Evolutionary conservation across 495 filamentous ascomycete genomes (phyloP), one percentile per base, ranked within the genome.

Genomic region (Talaromyces ruber): DNA sequence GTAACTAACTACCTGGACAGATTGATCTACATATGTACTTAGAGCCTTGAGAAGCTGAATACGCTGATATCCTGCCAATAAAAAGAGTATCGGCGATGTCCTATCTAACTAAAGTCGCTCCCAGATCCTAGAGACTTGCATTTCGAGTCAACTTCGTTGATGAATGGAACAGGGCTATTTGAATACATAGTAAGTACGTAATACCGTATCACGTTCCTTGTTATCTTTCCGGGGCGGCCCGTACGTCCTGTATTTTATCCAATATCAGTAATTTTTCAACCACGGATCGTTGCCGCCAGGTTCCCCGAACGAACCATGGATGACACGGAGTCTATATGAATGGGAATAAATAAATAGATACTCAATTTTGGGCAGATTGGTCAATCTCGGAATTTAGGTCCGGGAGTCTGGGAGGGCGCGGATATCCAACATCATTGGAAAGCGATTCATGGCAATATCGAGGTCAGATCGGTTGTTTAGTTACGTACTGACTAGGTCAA

Each of bases 251-350:
- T 54, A 54, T 54, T 54, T 14, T 54, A 54, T 54, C 51, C 51
- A 11, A 22, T n/a, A 28, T 54, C 28, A n/a, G 43, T 47, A 47
- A 26, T 30, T 30, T 32, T 28, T 29, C 16, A 58, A 37, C 28
- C 55, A 39, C 26, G 55, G 55, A 58, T 25, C 55, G 32, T 58
- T 58, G 55, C 55, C 55, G 55, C 55, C 55, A n/a, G 55, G 55
- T 58, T 58, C 32, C 29, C 32, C 29, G 28, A 58, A 25, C 30
- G 4, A 54, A 54, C 51, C 51, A 54, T 54, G 51, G 51, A 28
- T 54, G 26, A 47, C 43, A 18, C 18, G 7, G 16, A 18, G 43
- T 39, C 34, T 39, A 39, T 39, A 39, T 39, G 16, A 39, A 39
- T 16, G 34, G 14, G 34, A 39, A 14, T 16, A 39, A 14, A 39